These are phyloP conservation scores for Termitomyces eurrhizus DNA, from an alignment of 768 basidiomycete genomes.

Conservation along the genomic window DNA sequence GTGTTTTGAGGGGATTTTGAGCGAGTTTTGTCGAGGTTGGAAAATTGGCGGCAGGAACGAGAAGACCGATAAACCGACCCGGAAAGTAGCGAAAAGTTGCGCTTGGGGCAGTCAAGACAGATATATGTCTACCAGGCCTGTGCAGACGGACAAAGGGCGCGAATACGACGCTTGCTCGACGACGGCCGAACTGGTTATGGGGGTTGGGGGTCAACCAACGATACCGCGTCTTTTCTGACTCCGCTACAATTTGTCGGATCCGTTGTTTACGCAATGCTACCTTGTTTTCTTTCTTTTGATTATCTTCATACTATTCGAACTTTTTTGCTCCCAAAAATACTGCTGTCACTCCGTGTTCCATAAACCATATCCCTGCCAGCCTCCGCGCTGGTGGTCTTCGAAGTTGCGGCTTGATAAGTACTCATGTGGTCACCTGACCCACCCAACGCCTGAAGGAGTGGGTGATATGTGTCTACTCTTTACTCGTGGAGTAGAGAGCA, in stretches of 20 bases:
- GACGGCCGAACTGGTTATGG: conserved; percentile 31
- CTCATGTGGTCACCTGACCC: background rate
- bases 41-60: conserved; percentile 25
- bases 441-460: background rate
- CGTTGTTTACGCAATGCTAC: conserved; percentile 19
- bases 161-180: conserved; percentile 24
- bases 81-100: conserved; percentile 23
- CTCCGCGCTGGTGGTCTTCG: too few species aligned
- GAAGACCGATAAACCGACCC: conserved; percentile 25
- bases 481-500: background rate
- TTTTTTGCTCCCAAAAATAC: background rate
- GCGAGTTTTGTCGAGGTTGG: conserved; percentile 26
- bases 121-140: conserved; percentile 17
- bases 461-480: background rate
- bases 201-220: conserved; percentile 47
- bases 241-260: conserved; percentile 39
- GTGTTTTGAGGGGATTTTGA: conserved; percentile 25
- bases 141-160: conserved; percentile 21
- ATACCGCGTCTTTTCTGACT: conserved; percentile 37
- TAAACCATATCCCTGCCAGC: background rate
- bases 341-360: background rate
- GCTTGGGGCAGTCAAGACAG: conserved; percentile 16
- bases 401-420: background rate
- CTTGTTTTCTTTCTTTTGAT: background rate
- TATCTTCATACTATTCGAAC: too few species aligned